Conservation (phyloP, 192 early-diverging fungal genomes). For the Rhizophagus prolifer region DNA sequence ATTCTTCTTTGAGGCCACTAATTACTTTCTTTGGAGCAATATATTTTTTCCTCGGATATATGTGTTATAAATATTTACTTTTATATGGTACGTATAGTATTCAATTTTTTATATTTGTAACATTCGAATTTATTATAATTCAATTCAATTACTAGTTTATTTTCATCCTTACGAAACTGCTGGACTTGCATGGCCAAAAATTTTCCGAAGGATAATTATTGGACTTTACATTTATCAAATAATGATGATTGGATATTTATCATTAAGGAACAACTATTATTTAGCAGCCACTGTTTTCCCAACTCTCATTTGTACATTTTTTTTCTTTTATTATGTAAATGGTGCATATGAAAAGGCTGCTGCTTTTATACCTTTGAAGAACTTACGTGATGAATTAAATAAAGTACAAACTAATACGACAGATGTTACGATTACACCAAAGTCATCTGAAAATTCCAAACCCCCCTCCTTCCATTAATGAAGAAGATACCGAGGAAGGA, state of each 20-base stretch:
- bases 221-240: constrained; percentile 66
- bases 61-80: constrained; percentile 75
- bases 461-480: too few relatives aligned
- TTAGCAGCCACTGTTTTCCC: constrained; percentile 47
- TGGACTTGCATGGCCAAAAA: constrained; percentile 71
- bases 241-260: constrained; percentile 62
- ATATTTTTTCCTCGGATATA: constrained; percentile 63
- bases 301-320: constrained; percentile 44
- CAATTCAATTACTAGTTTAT: constrained; percentile 48
- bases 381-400: too few relatives aligned
- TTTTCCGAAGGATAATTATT: constrained; percentile 66
- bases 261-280: constrained; percentile 48
- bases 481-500: too few relatives aligned
- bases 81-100: constrained; percentile 53
- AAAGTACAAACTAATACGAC: too few relatives aligned
- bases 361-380: constrained; percentile 40
- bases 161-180: constrained; percentile 72
- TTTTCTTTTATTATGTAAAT: constrained; percentile 49
- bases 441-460: too few relatives aligned
- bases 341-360: constrained; percentile 44
- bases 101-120: background rate
- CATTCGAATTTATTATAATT: background rate
- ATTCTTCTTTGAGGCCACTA: constrained; percentile 71
- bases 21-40: constrained; percentile 68
- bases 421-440: too few relatives aligned